A percentile compares a stretch with the other conserved stretches of the same genome.
Evolutionary conservation across 345 rosid genomes (phyloP).

Genomic region (Bruguiera gymnorhiza): DNA sequence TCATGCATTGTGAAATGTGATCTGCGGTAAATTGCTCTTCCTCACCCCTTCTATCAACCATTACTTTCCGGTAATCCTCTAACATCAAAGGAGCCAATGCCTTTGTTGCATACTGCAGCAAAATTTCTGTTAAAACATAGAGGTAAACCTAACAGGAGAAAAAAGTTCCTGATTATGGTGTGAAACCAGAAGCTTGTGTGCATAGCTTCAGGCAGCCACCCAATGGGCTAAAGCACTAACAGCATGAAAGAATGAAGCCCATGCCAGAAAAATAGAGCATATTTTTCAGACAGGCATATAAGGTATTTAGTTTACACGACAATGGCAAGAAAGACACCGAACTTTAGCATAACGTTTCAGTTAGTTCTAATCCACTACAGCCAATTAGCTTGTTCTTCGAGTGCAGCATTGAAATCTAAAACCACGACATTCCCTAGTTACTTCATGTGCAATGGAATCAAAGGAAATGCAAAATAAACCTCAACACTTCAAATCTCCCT

Average conservation of each 20-base stretch:
- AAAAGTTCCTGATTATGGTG: neutral
- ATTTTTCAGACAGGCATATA: neutral
- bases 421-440: too few species aligned
- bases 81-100: slow-evolving; percentile 90
- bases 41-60: slow-evolving; percentile 93
- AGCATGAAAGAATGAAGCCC: neutral
- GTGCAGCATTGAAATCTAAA: too few species aligned
- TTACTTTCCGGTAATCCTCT: slow-evolving; percentile 82
- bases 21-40: slow-evolving; percentile 76
- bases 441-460: too few species aligned
- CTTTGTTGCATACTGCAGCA: slow-evolving; percentile 78
- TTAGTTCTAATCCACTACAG: too few species aligned
- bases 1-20: slow-evolving; percentile 75
- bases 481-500: neutral
- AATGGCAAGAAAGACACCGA: neutral
- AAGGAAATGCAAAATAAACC: too few species aligned
- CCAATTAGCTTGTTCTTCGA: too few species aligned
- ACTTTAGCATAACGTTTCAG: too few species aligned
- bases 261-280: neutral
- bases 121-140: neutral
- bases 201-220: slow-evolving; percentile 1
- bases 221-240: neutral
- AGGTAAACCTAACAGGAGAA: too few species aligned
- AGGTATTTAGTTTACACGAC: neutral
- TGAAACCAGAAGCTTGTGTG: neutral